Conservation (phyloP, 768 basidiomycete genomes). For the Crepidotus variabilis region DNA sequence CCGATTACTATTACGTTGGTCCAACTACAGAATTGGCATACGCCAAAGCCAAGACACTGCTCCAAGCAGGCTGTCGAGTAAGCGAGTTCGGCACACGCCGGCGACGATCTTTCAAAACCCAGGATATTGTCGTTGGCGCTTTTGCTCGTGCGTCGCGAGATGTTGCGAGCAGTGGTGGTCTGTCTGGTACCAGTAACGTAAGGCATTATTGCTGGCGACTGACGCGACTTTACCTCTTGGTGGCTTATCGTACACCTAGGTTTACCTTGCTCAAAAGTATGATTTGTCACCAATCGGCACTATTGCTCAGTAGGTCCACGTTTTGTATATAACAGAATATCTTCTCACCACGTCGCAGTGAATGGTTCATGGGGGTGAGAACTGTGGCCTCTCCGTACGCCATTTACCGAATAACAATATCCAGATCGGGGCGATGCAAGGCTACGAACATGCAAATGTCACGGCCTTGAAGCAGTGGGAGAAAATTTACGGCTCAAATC, state of each 20-base stretch:
- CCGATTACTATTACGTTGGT: constrained; percentile 1
- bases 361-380: constrained; percentile 89
- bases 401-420: not conserved
- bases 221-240: not conserved
- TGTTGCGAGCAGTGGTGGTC: constrained; percentile 41
- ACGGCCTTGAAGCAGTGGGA: constrained; percentile 87
- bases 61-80: constrained; percentile 63
- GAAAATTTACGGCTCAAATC: constrained; percentile 52
- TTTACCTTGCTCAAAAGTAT: constrained; percentile 80
- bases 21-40: constrained; percentile 59
- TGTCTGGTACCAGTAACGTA: constrained; percentile 92
- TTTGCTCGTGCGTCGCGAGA: constrained; percentile 65
- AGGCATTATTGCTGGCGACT: constrained; percentile 12
- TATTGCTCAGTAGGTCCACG: constrained; percentile 71
- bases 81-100: constrained; percentile 89
- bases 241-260: constrained; percentile 36
- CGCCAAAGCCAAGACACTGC: constrained; percentile 60
- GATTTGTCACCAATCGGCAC: constrained; percentile 68
- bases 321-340: not conserved
- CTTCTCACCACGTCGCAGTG: constrained; percentile 31
- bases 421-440: constrained; percentile 78
- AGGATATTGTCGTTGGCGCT: constrained; percentile 72
- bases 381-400: not conserved
- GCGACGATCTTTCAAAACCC: constrained; percentile 66
- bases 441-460: constrained; percentile 75